phyloP scores from a whole-genome alignment of 1,139 yeast species.

The Debaryomyces robertsiae region DNA sequence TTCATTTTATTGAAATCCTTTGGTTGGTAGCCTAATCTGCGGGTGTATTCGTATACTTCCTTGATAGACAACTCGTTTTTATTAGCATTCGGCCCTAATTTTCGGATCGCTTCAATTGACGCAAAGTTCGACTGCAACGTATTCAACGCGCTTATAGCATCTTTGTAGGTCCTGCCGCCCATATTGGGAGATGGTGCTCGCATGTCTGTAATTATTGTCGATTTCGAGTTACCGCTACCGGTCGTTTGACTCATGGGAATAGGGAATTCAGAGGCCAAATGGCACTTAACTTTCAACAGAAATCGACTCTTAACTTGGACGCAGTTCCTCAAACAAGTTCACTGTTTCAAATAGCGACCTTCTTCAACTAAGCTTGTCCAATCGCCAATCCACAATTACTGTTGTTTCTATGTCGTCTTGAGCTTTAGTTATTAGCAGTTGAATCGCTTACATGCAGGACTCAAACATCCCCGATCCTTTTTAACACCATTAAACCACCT shows the following conservation, averaged over 20 bases:
- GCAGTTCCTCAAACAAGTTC: too few species aligned
- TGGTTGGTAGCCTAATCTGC: slow-evolving; percentile 80
- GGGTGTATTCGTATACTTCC: slow-evolving; percentile 90
- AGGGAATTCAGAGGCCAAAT: neutral
- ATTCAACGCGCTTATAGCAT: slow-evolving; percentile 84
- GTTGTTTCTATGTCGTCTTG: too few species aligned
- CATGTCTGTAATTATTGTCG: slow-evolving; percentile 7
- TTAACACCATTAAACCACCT: too few species aligned
- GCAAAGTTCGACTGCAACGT: slow-evolving; percentile 90
- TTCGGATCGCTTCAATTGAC: slow-evolving; percentile 77
- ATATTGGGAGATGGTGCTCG: slow-evolving; percentile 3
- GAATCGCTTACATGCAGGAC: too few species aligned
- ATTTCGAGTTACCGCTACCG: slow-evolving; percentile 7
- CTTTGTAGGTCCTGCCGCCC: slow-evolving; percentile 45
- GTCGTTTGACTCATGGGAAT: slow-evolving; percentile 8
- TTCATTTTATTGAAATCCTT: slow-evolving; percentile 72
- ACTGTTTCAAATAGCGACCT: too few species aligned
- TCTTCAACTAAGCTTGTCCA: too few species aligned
- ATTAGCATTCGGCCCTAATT: slow-evolving; percentile 62
- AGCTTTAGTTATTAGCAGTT: too few species aligned
- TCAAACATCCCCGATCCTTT: too few species aligned
- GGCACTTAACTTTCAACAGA: neutral
- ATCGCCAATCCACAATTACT: too few species aligned
- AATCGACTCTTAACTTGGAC: neutral
- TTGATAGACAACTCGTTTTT: slow-evolving; percentile 73